A percentile compares a stretch with the other conserved stretches of the same genome.
phyloP scores from a whole-genome alignment of 2,329 filamentous ascomycete species.

The Fusarium chaquense region DNA sequence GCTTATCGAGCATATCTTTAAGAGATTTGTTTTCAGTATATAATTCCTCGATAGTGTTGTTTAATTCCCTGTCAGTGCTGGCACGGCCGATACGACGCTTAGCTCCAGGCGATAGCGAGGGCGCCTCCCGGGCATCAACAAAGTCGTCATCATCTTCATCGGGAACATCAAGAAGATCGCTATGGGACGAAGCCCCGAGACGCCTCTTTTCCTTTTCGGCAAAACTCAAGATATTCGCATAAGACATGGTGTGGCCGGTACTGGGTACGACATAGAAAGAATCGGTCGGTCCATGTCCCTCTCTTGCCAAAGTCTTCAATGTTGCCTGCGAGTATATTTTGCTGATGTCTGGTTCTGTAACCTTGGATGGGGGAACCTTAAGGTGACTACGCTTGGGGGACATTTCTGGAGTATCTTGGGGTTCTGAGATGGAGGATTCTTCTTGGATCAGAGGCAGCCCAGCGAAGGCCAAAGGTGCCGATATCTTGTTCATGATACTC shows the following conservation, averaged over 20 bases:
- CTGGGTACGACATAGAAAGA: constrained; percentile 97
- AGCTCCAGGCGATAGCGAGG: constrained; percentile 58
- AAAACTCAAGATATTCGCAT: constrained; percentile 86
- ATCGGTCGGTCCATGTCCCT: constrained; percentile 72
- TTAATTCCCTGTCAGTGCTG: constrained; percentile 59
- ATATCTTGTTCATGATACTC: constrained; percentile 86
- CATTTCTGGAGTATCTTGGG: constrained; percentile 54
- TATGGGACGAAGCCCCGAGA: constrained; percentile 63
- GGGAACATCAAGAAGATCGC: constrained; percentile 60
- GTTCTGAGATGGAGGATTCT: constrained; percentile 54
- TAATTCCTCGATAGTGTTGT: constrained; percentile 86
- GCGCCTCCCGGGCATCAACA: constrained; percentile 84
- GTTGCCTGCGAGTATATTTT: constrained; percentile 89
- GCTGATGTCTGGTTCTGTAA: constrained; percentile 74
- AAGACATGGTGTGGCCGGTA: constrained; percentile 90
- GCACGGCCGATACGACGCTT: constrained; percentile 57
- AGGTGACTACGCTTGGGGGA: constrained; percentile 55
- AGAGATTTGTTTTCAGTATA: constrained; percentile 88
- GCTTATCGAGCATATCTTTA: constrained; percentile 85
- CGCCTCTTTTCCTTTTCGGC: constrained; percentile 75
- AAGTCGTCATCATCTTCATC: constrained; percentile 87
- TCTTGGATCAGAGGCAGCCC: constrained; percentile 81
- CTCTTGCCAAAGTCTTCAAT: constrained; percentile 79
- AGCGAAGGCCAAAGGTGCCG: constrained; percentile 91
- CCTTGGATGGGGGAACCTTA: constrained; percentile 50